Percentiles rank a stretch among this genome's conserved stretches.
Evolutionary conservation across 129 eudicot species (phyloP).

Genomic region (Centrapalus pauciflorus): DNA sequence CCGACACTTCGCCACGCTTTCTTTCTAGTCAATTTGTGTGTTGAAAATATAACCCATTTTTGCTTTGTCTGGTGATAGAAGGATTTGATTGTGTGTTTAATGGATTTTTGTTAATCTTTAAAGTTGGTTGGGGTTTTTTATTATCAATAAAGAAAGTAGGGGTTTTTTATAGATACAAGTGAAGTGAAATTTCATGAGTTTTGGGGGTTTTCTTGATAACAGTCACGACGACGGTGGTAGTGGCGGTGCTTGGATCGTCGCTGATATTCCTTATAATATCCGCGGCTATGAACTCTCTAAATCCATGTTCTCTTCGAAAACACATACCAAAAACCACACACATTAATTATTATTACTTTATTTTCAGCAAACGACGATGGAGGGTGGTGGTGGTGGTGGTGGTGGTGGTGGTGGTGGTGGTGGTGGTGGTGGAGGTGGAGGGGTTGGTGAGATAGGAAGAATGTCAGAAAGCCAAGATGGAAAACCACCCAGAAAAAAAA

Average conservation of each 20-base stretch:
- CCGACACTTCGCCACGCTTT: conserved; percentile 3
- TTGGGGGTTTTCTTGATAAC: conserved; percentile 91
- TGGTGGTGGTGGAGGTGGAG: conserved; percentile 21
- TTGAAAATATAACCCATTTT: conserved; percentile 32
- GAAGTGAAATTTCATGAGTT: conserved; percentile 70
- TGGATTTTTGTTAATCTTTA: conserved; percentile 7
- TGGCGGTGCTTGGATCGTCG: conserved; percentile 56
- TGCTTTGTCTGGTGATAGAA: background rate
- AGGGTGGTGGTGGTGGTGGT: too few species aligned
- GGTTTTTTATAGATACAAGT: background rate
- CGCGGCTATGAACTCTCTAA: conserved; percentile 56
- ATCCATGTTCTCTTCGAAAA: conserved; percentile 37
- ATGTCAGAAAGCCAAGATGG: conserved; percentile 63
- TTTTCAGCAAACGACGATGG: conserved; percentile 65
- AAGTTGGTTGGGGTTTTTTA: conserved; percentile 18
- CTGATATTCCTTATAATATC: conserved; percentile 57
- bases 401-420: too few species aligned
- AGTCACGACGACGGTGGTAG: conserved; percentile 53
- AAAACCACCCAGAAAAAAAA: conserved; percentile 81
- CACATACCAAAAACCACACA: background rate
- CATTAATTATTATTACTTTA: background rate
- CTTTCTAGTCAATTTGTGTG: conserved; percentile 25
- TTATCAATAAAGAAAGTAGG: background rate
- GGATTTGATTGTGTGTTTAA: conserved; percentile 1
- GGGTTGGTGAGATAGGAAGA: conserved; percentile 51